Conservation (phyloP, 2,329 filamentous ascomycete genomes). For the Decorospora gaudefroyi region DNA sequence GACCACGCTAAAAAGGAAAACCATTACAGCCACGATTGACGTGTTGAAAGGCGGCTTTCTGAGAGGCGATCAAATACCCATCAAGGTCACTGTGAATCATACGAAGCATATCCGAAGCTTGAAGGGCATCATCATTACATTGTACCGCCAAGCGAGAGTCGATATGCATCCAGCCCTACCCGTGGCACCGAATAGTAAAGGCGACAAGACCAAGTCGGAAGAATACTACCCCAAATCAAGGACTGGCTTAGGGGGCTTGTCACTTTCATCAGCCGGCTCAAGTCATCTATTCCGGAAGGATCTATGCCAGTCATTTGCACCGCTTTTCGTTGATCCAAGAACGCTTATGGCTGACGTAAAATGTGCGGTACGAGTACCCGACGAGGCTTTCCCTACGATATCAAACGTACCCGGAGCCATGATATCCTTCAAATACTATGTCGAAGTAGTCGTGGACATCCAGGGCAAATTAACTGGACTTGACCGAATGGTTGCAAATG, state of each 20-base stretch:
- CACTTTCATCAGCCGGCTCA: conserved; percentile 81
- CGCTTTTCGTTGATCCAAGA: conserved; percentile 81
- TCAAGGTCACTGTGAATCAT: conserved; percentile 82
- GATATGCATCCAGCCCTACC: conserved; percentile 73
- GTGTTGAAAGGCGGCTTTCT: conserved; percentile 81
- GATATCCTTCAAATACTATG: conserved; percentile 92
- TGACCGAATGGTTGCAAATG: conserved; percentile 64
- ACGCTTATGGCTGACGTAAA: conserved; percentile 80
- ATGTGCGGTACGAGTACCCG: conserved; percentile 81
- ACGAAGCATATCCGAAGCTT: conserved; percentile 88
- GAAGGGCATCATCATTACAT: conserved; percentile 87
- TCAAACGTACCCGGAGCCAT: conserved; percentile 86
- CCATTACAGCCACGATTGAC: conserved; percentile 85
- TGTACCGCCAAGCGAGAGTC: conserved; percentile 89
- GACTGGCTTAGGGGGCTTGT: conserved; percentile 83
- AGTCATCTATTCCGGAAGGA: conserved; percentile 96
- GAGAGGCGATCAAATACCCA: conserved; percentile 78
- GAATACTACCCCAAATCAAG: conserved; percentile 86
- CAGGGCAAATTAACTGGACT: conserved; percentile 83
- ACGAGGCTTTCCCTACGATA: conserved; percentile 91
- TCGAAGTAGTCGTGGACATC: conserved; percentile 90
- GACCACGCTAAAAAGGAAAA: conserved; percentile 65
- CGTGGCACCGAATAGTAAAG: conserved; percentile 64
- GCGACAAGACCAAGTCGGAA: conserved; percentile 72
- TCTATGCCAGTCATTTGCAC: conserved; percentile 83